phyloP scores from a whole-genome alignment of 305 asterid species.

The Solanum chacoense region DNA sequence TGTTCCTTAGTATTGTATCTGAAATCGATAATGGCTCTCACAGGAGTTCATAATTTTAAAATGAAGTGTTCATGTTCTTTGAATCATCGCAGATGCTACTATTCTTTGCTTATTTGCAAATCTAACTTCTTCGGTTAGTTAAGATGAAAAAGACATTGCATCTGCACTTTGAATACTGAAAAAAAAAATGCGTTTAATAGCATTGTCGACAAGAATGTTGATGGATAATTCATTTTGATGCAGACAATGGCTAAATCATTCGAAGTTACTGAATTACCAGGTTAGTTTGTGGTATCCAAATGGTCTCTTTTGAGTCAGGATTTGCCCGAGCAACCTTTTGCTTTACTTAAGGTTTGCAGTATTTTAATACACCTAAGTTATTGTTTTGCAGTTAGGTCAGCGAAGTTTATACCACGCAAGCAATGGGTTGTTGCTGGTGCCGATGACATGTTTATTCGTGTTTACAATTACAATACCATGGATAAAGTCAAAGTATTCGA shows the following conservation, averaged over 20 bases:
- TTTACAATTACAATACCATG: conserved; percentile 95
- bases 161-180: background rate
- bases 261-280: conserved; percentile 96
- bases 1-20: background rate
- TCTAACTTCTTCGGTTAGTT: background rate
- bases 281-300: conserved; percentile 25
- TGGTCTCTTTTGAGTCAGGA: conserved; percentile 3
- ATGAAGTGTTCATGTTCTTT: background rate
- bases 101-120: background rate
- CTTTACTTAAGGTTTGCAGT: background rate
- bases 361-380: conserved; percentile 12
- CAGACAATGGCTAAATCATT: conserved; percentile 92
- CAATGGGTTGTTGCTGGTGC: conserved; percentile 99
- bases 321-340: background rate
- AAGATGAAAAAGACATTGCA: background rate
- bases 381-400: conserved; percentile 77
- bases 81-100: background rate
- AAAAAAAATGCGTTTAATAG: background rate
- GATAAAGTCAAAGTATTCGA: conserved; percentile 93
- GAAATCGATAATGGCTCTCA: background rate
- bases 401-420: conserved; percentile 84
- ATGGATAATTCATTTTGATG: conserved; percentile 28
- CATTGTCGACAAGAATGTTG: conserved; percentile 4
- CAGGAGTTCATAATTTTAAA: background rate
- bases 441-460: conserved; percentile 94